Base-by-base conservation (phyloP, 23 red algal genomes). In the Cyanidium caldarium region DNA sequence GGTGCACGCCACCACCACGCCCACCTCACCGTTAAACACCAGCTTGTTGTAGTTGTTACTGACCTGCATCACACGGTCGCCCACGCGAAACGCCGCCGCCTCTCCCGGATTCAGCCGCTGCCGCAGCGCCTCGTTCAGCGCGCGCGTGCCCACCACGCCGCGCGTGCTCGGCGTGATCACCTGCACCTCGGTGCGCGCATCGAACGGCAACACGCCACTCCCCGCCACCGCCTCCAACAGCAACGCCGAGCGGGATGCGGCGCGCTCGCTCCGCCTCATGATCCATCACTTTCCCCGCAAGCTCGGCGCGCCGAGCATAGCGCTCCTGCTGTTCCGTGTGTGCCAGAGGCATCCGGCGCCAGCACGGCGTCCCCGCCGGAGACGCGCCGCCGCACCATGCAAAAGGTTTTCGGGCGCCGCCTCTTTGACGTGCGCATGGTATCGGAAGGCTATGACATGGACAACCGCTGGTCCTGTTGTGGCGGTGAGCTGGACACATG, bases 11-110 rank as follows among this genome's bases (percentile, higher is more conserved):
- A 61, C 44, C 34, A 75, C 40, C 7, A 28, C 30, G 42, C 70
- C 70, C 14, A 75, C 39, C 34, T 75, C 70, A 0, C 70, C 70
- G 58, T 75, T 75, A 56, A 45, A 75, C 12, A 75, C 70, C 30
- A 36, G 16, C 34, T 61, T 56, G 2, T 43, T 46, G 58, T 75
- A 75, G 19, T 75, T 61, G 41, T 75, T 75, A 13, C 38, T 38
- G 36, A 30, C 43, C 33, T 75, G 70, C 34, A 75, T 28, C 21
- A 75, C 70, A 36, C 41, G 46, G 43, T 75, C 70, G 30, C 70
- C 70, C 19, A 75, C 25, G 1, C 58, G 37, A 3, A 75, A 23
- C 20, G 21, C 23, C 1, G 43, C 34, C 19, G 14, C 46, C 17
- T 1, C 23, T 23, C 13, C 33, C 12, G 70, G 70, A 46, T 75